A percentile compares a stretch with the other conserved stretches of the same genome.
Conservation (phyloP, 768 basidiomycete genomes). For the Pseudohyphozyma bogoriensis region DNA sequence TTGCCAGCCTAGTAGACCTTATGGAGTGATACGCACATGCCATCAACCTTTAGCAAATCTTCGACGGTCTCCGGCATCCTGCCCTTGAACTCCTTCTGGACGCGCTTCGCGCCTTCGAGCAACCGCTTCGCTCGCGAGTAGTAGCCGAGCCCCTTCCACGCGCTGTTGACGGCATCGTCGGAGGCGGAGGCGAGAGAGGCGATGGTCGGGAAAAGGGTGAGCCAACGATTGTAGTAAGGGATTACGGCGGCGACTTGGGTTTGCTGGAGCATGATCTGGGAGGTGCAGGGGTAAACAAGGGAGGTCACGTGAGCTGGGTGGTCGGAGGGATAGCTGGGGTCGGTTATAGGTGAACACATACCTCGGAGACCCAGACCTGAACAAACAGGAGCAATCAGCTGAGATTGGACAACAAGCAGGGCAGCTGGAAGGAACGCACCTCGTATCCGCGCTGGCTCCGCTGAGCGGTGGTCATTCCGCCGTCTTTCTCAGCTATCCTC, state of each 20-base stretch:
- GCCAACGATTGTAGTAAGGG: constrained; percentile 70
- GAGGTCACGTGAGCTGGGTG: too few relatives aligned
- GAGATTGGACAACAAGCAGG: not conserved
- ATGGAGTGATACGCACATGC: constrained; percentile 50
- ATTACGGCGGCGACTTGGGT: constrained; percentile 86
- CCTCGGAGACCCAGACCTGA: constrained; percentile 65
- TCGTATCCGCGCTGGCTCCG: constrained; percentile 84
- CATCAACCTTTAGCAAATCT: constrained; percentile 75
- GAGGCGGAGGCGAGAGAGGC: constrained; percentile 47
- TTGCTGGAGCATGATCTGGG: constrained; percentile 93
- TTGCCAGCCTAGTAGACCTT: not conserved
- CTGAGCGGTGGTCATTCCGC: constrained; percentile 47
- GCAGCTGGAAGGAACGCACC: too few relatives aligned
- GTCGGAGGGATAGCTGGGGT: too few relatives aligned
- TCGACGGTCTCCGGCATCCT: constrained; percentile 67
- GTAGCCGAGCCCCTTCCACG: constrained; percentile 60
- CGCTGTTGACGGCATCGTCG: constrained; percentile 71
- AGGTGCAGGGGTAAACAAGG: constrained; percentile 14
- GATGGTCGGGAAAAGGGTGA: constrained; percentile 24
- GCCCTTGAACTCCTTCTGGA: constrained; percentile 55
- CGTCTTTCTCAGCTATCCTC: constrained; percentile 52
- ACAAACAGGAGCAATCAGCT: not conserved
- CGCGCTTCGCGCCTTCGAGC: constrained; percentile 71
- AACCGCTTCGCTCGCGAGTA: constrained; percentile 48
- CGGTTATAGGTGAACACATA: not conserved